Percentiles rank a stretch among this genome's conserved stretches.
Conservation (phyloP, 495 filamentous ascomycete species). For the Chaetomidium leptoderma region DNA sequence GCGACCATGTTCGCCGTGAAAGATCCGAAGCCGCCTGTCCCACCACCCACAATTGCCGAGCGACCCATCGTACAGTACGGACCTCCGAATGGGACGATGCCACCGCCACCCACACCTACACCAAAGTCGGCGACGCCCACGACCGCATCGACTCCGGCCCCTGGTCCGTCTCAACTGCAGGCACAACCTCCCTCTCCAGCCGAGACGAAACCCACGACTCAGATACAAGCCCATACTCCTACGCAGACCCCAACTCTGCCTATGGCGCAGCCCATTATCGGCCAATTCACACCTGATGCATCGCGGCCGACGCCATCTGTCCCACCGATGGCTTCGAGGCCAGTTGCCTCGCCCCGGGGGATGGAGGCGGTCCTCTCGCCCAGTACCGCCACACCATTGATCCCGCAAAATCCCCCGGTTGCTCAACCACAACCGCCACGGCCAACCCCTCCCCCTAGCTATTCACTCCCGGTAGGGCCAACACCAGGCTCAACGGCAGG, state of each 20-base stretch:
- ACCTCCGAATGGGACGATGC: conserved; percentile 55
- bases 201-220: conserved; percentile 15
- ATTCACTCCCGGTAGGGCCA: background rate
- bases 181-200: conserved; percentile 17
- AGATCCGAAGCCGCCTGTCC: conserved; percentile 51
- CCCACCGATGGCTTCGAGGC: conserved; percentile 27
- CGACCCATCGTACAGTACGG: conserved; percentile 70
- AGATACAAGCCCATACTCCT: conserved; percentile 20
- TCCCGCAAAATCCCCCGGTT: conserved; percentile 8
- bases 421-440: conserved; percentile 6
- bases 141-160: conserved; percentile 6
- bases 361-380: conserved; percentile 33
- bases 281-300: conserved; percentile 25
- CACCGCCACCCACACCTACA: conserved; percentile 48
- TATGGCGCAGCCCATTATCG: conserved; percentile 1
- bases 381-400: conserved; percentile 8
- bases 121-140: conserved; percentile 34
- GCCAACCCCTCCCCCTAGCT: conserved; percentile 7
- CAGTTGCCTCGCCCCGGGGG: conserved; percentile 28
- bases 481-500: conserved; percentile 1
- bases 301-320: conserved; percentile 34
- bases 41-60: conserved; percentile 29
- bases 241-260: conserved; percentile 14
- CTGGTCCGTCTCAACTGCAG: conserved; percentile 10
- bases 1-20: conserved; percentile 82